These are phyloP conservation scores for Fusarium sp. DNA, from an alignment of 2,329 filamentous ascomycete genomes.

Conservation along the genomic window DNA sequence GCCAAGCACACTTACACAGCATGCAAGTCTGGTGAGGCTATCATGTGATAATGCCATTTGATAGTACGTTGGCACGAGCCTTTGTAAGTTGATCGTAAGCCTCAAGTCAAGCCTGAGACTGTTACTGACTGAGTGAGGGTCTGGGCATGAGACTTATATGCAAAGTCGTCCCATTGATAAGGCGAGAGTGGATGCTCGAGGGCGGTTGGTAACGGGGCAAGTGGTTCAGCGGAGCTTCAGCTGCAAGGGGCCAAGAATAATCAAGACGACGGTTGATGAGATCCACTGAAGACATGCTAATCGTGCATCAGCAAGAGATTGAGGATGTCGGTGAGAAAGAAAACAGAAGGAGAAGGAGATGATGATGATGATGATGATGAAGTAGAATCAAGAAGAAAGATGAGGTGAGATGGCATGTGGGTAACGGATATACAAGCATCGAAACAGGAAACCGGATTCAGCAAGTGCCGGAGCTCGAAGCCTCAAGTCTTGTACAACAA, in stretches of 20 bases:
- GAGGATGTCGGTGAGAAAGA: conserved; percentile 27
- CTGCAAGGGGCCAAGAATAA: conserved; percentile 8
- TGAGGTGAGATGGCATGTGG: neutral
- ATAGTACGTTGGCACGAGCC: neutral
- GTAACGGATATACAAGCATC: conserved; percentile 9
- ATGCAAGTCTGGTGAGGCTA: neutral
- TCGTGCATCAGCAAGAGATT: neutral
- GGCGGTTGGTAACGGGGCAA: neutral
- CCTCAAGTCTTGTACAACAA: neutral
- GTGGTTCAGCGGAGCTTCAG: conserved; percentile 14
- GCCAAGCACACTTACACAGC: neutral
- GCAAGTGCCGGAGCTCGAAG: neutral
- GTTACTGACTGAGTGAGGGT: neutral
- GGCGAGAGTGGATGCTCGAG: conserved; percentile 8
- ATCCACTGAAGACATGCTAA: conserved; percentile 3
- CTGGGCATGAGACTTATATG: conserved; percentile 10
- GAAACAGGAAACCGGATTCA: neutral
- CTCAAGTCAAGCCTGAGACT: neutral
- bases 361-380: neutral
- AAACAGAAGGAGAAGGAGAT: neutral
- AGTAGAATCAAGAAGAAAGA: conserved; percentile 3
- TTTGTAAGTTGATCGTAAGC: neutral
- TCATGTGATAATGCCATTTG: neutral
- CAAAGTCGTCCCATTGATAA: conserved; percentile 16
- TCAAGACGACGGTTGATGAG: neutral